phyloP scores from a whole-genome alignment of 1,284 basidiomycete genomes.

The Schizophyllum amplum region DNA sequence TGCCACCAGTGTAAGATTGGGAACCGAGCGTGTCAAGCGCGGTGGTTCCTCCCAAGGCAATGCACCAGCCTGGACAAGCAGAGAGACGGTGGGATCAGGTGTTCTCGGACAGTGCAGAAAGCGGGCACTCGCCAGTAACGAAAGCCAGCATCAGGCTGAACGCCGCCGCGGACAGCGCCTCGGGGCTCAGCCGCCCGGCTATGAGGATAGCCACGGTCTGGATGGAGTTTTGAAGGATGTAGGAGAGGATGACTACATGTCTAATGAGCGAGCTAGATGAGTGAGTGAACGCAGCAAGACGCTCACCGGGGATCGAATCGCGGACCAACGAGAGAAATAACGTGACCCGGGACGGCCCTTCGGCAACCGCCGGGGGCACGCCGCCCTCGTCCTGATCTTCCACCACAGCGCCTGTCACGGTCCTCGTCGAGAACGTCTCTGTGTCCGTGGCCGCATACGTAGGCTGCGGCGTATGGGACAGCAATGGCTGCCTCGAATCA shows the following conservation, averaged over 20 bases:
- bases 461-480: too few relatives aligned
- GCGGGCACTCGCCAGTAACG: constrained; percentile 58
- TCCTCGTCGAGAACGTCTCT: not conserved
- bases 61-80: constrained; percentile 52
- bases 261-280: not conserved
- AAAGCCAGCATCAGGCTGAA: constrained; percentile 71
- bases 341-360: not conserved
- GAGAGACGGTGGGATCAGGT: constrained; percentile 38
- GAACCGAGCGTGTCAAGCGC: constrained; percentile 72
- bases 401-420: constrained; percentile 6
- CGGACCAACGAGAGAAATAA: constrained; percentile 34
- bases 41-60: constrained; percentile 70
- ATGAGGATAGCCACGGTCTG: constrained; percentile 59
- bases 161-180: constrained; percentile 62
- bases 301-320: constrained; percentile 49
- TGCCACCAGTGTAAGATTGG: constrained; percentile 62
- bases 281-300: not conserved
- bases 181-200: constrained; percentile 56
- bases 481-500: too few relatives aligned
- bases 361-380: not conserved
- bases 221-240: constrained; percentile 65
- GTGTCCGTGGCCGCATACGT: not conserved
- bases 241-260: constrained; percentile 48
- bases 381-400: constrained; percentile 12
- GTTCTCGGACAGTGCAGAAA: constrained; percentile 14